These are phyloP conservation scores for Penicillium occitanis DNA, from an alignment of 2,329 filamentous ascomycete species.

Conservation along the genomic window DNA sequence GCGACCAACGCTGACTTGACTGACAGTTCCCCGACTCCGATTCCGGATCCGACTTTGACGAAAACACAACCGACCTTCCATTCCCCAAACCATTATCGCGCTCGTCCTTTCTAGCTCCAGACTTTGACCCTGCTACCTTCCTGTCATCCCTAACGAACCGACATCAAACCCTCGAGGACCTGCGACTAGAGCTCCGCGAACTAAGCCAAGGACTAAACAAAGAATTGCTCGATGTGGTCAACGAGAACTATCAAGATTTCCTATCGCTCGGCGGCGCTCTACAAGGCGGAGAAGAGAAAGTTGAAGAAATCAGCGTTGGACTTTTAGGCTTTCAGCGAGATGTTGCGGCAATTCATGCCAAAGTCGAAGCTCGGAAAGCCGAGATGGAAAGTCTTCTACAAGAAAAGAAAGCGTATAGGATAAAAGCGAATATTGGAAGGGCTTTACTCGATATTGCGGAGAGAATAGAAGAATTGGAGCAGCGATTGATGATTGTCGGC, in stretches of 20 bases:
- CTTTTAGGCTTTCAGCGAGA: constrained; percentile 82
- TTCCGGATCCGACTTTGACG: constrained; percentile 55
- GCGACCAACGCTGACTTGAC: neutral
- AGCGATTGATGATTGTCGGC: constrained; percentile 66
- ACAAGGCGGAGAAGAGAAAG: constrained; percentile 82
- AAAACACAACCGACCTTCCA: constrained; percentile 67
- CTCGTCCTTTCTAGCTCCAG: constrained; percentile 71
- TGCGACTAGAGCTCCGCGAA: constrained; percentile 80
- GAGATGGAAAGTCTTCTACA: constrained; percentile 63
- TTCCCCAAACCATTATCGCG: constrained; percentile 85
- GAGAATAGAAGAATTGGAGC: constrained; percentile 60
- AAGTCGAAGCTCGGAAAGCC: constrained; percentile 62
- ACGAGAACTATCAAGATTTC: constrained; percentile 91
- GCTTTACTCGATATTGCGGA: constrained; percentile 47
- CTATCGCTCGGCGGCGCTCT: constrained; percentile 77
- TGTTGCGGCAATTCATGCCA: constrained; percentile 68
- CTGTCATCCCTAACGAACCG: constrained; percentile 80
- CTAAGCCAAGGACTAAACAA: constrained; percentile 75
- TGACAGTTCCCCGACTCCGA: constrained; percentile 46
- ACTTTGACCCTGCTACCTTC: constrained; percentile 79
- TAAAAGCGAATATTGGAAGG: constrained; percentile 63
- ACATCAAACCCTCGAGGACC: constrained; percentile 93
- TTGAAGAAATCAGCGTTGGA: constrained; percentile 85
- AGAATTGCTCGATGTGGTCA: constrained; percentile 91
- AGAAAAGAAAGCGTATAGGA: constrained; percentile 66